Evolutionary conservation across 2,329 filamentous ascomycete species (phyloP).

Genomic region (Trichoderma breve): DNA sequence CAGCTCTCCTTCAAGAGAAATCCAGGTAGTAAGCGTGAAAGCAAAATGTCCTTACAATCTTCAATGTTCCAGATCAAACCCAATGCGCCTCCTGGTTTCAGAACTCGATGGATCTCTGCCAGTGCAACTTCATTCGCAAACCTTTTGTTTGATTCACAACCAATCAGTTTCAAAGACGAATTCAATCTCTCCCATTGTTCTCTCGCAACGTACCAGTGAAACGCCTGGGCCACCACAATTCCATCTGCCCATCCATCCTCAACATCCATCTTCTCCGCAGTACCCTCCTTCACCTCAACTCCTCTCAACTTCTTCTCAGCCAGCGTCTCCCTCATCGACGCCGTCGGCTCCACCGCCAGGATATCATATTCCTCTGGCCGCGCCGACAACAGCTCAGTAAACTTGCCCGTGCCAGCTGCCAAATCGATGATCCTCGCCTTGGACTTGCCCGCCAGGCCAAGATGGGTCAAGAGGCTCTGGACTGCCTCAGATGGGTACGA

Average conservation of each 20-base stretch:
- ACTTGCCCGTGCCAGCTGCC: constrained; percentile 68
- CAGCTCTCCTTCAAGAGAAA: constrained; percentile 15
- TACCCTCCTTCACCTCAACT: constrained; percentile 57
- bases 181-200: too few species aligned
- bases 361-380: constrained; percentile 60
- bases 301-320: constrained; percentile 54
- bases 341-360: constrained; percentile 62
- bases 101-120: constrained; percentile 63
- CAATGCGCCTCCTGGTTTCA: constrained; percentile 59
- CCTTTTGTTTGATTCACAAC: constrained; percentile 42
- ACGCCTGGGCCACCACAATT: constrained; percentile 64
- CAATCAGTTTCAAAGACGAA: background rate
- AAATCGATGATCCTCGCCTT: constrained; percentile 59
- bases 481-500: constrained; percentile 62
- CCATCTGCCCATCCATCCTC: constrained; percentile 61
- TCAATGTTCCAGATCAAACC: constrained; percentile 74
- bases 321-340: constrained; percentile 62
- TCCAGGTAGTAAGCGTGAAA: background rate
- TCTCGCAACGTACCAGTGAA: constrained; percentile 50
- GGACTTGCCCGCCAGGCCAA: constrained; percentile 48
- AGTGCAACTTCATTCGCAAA: constrained; percentile 64
- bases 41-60: constrained; percentile 51
- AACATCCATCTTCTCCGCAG: constrained; percentile 56
- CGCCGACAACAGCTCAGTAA: constrained; percentile 60
- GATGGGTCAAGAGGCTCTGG: constrained; percentile 53